Evolutionary conservation across 805 yeast species (phyloP).

Genomic region (Lipomyces japonicus): DNA sequence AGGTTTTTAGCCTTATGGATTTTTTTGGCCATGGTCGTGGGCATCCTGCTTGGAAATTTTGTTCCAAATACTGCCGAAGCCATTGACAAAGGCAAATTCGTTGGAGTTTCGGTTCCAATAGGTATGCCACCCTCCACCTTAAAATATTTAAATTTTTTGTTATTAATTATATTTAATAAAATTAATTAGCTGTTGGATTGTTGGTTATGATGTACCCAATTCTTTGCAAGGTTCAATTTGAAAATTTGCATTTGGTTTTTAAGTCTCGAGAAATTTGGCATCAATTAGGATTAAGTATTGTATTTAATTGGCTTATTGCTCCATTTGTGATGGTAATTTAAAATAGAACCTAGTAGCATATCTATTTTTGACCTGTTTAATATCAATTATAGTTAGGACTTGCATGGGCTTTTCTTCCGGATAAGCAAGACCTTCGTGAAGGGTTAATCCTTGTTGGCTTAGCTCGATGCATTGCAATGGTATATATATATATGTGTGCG

Average conservation of each 20-base stretch:
- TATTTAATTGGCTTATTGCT: conserved; percentile 53
- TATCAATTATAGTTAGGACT: conserved; percentile 37
- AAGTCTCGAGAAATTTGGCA: conserved; percentile 28
- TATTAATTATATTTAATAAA: no score
- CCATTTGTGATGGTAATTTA: conserved; percentile 50
- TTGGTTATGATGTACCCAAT: conserved; percentile 58
- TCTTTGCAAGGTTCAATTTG: conserved; percentile 52
- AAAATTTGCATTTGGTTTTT: conserved; percentile 38
- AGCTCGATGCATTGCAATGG: conserved; percentile 61
- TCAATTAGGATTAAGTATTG: conserved; percentile 41
- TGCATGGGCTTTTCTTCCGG: conserved; percentile 51
- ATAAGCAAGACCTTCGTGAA: conserved; percentile 46
- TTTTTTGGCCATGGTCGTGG: conserved; percentile 31
- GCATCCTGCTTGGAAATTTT: conserved; percentile 31
- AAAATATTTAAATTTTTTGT: background rate
- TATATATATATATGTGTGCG: background rate
- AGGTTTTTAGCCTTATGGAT: conserved; percentile 31
- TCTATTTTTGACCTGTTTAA: background rate
- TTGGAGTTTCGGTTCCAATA: conserved; percentile 32
- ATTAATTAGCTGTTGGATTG: conserved; percentile 42
- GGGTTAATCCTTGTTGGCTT: conserved; percentile 58
- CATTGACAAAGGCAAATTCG: conserved; percentile 26
- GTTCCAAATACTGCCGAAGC: conserved; percentile 28
- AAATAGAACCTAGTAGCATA: background rate
- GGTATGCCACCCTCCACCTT: no score